Conservation (phyloP, 1,139 yeast genomes). For the Suhomyces atakaporum region DNA sequence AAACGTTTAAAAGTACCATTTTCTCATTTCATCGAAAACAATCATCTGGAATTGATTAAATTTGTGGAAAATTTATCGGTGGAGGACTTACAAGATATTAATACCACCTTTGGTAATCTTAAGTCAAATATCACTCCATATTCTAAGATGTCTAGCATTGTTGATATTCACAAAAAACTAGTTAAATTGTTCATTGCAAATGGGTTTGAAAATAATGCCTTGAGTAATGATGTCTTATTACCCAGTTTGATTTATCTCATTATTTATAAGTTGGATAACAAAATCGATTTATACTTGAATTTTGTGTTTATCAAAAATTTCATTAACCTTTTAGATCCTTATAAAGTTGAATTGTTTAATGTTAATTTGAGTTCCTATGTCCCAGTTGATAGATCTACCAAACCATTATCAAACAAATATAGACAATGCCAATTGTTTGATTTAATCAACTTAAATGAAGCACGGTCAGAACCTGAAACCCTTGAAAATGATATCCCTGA, state of each 20-base stretch:
- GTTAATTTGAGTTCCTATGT: constrained; percentile 21
- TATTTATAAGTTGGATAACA: constrained; percentile 25
- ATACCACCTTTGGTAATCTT: constrained; percentile 18
- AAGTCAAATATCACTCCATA: constrained; percentile 33
- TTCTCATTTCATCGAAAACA: constrained; percentile 31
- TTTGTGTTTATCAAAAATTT: constrained; percentile 43
- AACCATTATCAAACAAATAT: constrained; percentile 17
- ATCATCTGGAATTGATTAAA: constrained; percentile 17
- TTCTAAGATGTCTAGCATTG: constrained; percentile 33
- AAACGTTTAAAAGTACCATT: constrained; percentile 30
- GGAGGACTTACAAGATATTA: constrained; percentile 13
- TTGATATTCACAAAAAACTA: constrained; percentile 35
- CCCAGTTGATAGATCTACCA: constrained; percentile 23
- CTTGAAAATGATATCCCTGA: constrained; percentile 12
- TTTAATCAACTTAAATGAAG: constrained; percentile 33
- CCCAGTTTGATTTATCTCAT: constrained; percentile 43
- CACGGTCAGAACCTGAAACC: constrained; percentile 4
- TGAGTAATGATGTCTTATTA: constrained; percentile 43
- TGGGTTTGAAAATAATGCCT: constrained; percentile 22
- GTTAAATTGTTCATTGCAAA: constrained; percentile 23
- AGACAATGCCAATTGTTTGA: constrained; percentile 28
- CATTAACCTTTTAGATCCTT: constrained; percentile 36
- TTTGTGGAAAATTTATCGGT: constrained; percentile 22
- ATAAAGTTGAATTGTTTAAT: constrained; percentile 24
- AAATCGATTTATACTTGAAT: constrained; percentile 36